These are phyloP conservation scores for Mycogone perniciosa DNA, from an alignment of 2,329 filamentous ascomycete species.

Conservation along the genomic window DNA sequence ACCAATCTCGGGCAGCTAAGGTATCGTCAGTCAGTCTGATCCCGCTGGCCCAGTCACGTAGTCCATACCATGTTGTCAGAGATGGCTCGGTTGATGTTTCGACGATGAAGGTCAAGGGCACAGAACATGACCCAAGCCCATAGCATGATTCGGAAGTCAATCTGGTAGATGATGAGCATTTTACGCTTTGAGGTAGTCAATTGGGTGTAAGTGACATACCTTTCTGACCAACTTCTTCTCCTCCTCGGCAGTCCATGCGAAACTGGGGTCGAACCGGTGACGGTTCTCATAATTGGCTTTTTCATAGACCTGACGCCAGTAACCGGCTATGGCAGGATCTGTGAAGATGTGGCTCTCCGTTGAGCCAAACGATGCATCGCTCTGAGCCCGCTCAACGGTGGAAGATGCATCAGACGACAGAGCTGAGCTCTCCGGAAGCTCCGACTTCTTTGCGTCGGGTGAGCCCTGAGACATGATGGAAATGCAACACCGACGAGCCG, in stretches of 20 bases:
- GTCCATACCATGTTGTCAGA: conserved; percentile 31
- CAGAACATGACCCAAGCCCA: conserved; percentile 48
- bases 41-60: neutral
- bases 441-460: neutral
- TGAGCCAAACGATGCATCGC: conserved; percentile 12
- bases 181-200: conserved; percentile 40
- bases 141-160: conserved; percentile 29
- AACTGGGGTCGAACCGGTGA: conserved; percentile 52
- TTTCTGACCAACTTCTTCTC: conserved; percentile 49
- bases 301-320: conserved; percentile 49
- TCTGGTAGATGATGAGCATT: conserved; percentile 12
- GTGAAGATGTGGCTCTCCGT: conserved; percentile 38
- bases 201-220: conserved; percentile 24
- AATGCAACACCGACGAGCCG: neutral
- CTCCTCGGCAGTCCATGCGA: conserved; percentile 50
- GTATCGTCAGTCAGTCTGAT: neutral
- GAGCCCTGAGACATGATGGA: conserved; percentile 4
- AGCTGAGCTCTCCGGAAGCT: neutral
- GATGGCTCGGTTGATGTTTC: conserved; percentile 29
- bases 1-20: conserved; percentile 36
- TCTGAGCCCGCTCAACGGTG: conserved; percentile 9
- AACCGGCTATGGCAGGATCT: conserved; percentile 44
- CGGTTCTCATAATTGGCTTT: conserved; percentile 52
- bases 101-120: conserved; percentile 38
- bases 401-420: conserved; percentile 1